Base-by-base conservation (phyloP, 371 early-diverging fungal genomes). In the Mucor irregularis region DNA sequence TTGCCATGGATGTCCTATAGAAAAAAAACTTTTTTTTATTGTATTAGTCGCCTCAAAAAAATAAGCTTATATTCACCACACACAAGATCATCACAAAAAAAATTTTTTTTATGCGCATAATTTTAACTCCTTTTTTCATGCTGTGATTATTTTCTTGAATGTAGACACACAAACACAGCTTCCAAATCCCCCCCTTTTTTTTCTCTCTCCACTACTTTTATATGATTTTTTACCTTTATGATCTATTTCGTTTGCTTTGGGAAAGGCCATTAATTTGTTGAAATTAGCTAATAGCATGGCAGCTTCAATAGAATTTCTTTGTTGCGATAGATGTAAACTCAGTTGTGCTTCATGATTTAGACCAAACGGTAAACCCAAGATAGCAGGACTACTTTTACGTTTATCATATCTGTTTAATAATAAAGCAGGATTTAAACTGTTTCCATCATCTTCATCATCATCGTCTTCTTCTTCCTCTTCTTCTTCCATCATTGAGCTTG, bases 221-320 rank as follows among this genome's bases (percentile, higher is more conserved):
- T 34, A 28, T 21, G n/a, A 28, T 52, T 24, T 17, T 22, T 54
- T 61, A 61, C 61, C 61, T 61, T 60, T 56, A 39, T 56, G 61
- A 13, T 65, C 66, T 31, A 29, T 5, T 37, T 59, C 59, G 16
- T 42, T 59, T 42, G 50, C 22, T 37, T 60, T 60, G 7, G 66
- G 61, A 28, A 56, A 55, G 13, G 71, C 55, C 22, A 63, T 53
- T 6, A 68, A 26, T n/a, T 68, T 64, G 35, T 72, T 74, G 47
- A 78, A 78, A 40, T 69, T 78, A 33, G 74, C 78, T 24, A 78
- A 49, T 21, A 78, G 35, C 78, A 78, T 74, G 46, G 78, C 78
- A 26, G 78, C 78, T 55, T 78, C 78, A 56, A 78, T 78, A 16
- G 78, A 78, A 47, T 74, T 78, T 42, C 78, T 64, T 37, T 69